phyloP scores from a whole-genome alignment of 805 yeast species.

The Isabelozyma heimii region DNA sequence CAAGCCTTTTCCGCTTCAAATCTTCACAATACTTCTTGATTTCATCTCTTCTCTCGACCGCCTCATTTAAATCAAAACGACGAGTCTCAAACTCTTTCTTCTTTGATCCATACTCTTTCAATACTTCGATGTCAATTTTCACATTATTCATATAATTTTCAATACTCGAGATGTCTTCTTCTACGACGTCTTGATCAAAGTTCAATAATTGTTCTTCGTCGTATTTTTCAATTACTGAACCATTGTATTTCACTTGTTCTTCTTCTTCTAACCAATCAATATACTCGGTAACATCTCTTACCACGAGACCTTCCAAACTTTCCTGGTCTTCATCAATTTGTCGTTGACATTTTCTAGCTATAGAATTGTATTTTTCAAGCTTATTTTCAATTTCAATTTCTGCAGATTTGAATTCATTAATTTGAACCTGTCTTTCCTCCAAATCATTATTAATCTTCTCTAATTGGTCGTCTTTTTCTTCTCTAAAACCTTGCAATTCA shows the following conservation, averaged over 20 bases:
- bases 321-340: slow-evolving; percentile 37
- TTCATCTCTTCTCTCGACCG: slow-evolving; percentile 65
- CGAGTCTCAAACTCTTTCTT: slow-evolving; percentile 62
- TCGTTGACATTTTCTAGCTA: slow-evolving; percentile 35
- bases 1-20: slow-evolving; percentile 68
- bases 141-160: slow-evolving; percentile 55
- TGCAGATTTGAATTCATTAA: slow-evolving; percentile 57
- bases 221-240: slow-evolving; percentile 39
- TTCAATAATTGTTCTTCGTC: slow-evolving; percentile 49
- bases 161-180: slow-evolving; percentile 49
- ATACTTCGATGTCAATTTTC: slow-evolving; percentile 67
- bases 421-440: slow-evolving; percentile 40
- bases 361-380: slow-evolving; percentile 52
- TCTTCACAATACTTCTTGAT: slow-evolving; percentile 62
- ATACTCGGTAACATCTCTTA: slow-evolving; percentile 54
- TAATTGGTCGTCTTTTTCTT: slow-evolving; percentile 37
- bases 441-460: slow-evolving; percentile 28
- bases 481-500: slow-evolving; percentile 34
- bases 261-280: slow-evolving; percentile 49
- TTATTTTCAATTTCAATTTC: slow-evolving; percentile 68
- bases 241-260: slow-evolving; percentile 33
- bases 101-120: slow-evolving; percentile 73
- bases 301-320: slow-evolving; percentile 41
- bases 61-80: slow-evolving; percentile 61
- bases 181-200: slow-evolving; percentile 48